Percentiles rank a stretch among this genome's conserved stretches.
Conservation (phyloP, 1,284 basidiomycete genomes). For the Malassezia pachydermatis region DNA sequence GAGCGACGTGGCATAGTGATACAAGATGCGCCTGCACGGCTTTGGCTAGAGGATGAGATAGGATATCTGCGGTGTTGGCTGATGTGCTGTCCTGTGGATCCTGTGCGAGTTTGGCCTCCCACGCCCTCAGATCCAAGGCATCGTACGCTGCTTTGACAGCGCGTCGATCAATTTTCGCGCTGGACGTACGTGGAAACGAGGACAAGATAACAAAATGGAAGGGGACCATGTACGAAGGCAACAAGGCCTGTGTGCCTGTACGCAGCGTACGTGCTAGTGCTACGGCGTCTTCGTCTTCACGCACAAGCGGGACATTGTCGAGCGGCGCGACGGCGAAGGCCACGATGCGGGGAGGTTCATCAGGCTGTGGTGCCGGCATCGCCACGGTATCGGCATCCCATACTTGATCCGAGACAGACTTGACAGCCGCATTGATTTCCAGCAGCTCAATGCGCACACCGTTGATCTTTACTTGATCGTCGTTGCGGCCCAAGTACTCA, state of each 20-base stretch:
- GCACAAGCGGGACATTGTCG: slow-evolving; percentile 18
- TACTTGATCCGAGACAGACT: slow-evolving; percentile 29
- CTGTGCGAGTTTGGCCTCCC: slow-evolving; percentile 34
- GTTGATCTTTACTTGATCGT: slow-evolving; percentile 50
- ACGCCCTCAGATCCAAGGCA: slow-evolving; percentile 33
- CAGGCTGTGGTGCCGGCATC: slow-evolving; percentile 25
- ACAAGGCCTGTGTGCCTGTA: slow-evolving; percentile 20
- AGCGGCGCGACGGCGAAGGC: slow-evolving; percentile 41
- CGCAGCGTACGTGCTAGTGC: slow-evolving; percentile 30
- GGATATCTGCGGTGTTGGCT: slow-evolving; percentile 9
- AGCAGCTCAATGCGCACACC: slow-evolving; percentile 49
- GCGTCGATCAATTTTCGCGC: slow-evolving; percentile 49
- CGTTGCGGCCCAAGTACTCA: slow-evolving; percentile 49
- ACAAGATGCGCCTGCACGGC: no score
- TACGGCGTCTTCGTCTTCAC: slow-evolving; percentile 28
- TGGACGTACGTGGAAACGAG: slow-evolving; percentile 47
- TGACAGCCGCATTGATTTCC: slow-evolving; percentile 49
- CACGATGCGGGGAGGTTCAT: slow-evolving; percentile 39
- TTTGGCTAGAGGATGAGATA: slow-evolving; percentile 19
- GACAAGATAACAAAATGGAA: slow-evolving; percentile 46
- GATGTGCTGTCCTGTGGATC: slow-evolving; percentile 17
- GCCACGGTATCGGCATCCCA: slow-evolving; percentile 44
- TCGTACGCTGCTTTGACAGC: slow-evolving; percentile 38
- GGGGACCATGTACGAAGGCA: slow-evolving; percentile 46
- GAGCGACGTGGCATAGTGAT: slow-evolving; percentile 28